A percentile compares a stretch with the other conserved stretches of the same genome.
phyloP scores from a whole-genome alignment of 2,329 filamentous ascomycete genomes.

The Tolypocladium ophioglossoides region DNA sequence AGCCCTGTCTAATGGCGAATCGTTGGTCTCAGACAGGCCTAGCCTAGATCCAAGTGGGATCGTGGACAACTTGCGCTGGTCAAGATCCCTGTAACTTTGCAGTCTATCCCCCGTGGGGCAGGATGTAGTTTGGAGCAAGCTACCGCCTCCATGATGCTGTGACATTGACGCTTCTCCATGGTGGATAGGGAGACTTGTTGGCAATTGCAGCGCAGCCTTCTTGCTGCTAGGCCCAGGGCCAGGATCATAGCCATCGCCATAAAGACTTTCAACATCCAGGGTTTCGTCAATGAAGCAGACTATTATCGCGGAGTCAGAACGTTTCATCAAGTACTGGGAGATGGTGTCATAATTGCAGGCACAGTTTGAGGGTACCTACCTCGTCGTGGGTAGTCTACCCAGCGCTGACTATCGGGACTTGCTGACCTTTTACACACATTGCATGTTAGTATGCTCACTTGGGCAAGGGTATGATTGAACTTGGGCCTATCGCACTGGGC shows the following conservation, averaged over 20 bases:
- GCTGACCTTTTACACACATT: neutral
- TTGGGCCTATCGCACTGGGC: conserved; percentile 2
- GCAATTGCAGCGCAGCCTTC: neutral
- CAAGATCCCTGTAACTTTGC: neutral
- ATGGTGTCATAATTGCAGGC: neutral
- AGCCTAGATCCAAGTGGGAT: neutral
- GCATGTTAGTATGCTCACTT: neutral
- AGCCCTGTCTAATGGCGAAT: neutral
- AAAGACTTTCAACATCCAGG: neutral
- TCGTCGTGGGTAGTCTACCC: conserved; percentile 1
- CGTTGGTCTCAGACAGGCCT: neutral
- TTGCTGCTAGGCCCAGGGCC: neutral
- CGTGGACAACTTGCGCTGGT: neutral
- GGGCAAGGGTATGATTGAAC: neutral
- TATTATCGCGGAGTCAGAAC: neutral
- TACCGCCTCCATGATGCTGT: neutral
- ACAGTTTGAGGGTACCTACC: neutral
- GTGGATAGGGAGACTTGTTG: neutral
- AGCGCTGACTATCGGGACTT: neutral
- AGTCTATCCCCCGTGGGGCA: neutral
- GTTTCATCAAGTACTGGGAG: neutral
- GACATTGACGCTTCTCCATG: neutral
- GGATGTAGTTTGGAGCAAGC: neutral
- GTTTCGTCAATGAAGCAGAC: conserved; percentile 2
- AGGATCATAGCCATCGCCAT: neutral